Evolutionary conservation across 805 yeast genomes (phyloP), one percentile per base, ranked within the genome.

Genomic region (Wickerhamomyces kurtzmanii): DNA sequence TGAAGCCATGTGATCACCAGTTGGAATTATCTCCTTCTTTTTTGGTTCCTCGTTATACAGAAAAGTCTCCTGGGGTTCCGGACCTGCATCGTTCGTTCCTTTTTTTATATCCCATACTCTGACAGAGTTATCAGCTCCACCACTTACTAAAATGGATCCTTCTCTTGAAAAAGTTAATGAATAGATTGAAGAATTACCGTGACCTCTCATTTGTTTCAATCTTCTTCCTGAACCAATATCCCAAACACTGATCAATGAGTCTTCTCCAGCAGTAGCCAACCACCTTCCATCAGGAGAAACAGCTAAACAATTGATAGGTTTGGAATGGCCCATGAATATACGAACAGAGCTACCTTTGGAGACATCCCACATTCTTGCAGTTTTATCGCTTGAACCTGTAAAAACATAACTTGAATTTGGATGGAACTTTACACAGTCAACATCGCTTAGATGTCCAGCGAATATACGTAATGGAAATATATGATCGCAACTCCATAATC

Each of bases 331-430:
- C 53, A 85, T 72, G 52, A 91, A 89, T 8, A 91, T 75, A 37
- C 99, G 70, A 17, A 87, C 96, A 22, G 93, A 75, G 38, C 75
- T 77, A 22, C 98, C 99, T 23, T 76, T 70, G 20, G 76, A 71
- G 15, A 91, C 75, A 53, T 91, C 98, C 99, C 99, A 91, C 96
- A 91, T 87, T 38, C 98, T 68, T 47, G 93, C 80, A 0, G 97
- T 85, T 57, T 86, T 85, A 56, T 91, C 99, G 37, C 87, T 73
- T 5, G 95, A 84, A 6, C 98, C 99, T 0, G 98, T 89, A 47
- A 91, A 77, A 6, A 91, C 75, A 50, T 91, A 91, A 27, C 87
- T 81, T 7, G 96, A 87, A 53, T 91, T 91, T 15, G 98, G 97
- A 57, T 91, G 98, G 69, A 89, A 91, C 27, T 76, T 77, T 20